Conservation (phyloP, 176 grass and related monocot genomes). For the Chrysopogon serrulatus region DNA sequence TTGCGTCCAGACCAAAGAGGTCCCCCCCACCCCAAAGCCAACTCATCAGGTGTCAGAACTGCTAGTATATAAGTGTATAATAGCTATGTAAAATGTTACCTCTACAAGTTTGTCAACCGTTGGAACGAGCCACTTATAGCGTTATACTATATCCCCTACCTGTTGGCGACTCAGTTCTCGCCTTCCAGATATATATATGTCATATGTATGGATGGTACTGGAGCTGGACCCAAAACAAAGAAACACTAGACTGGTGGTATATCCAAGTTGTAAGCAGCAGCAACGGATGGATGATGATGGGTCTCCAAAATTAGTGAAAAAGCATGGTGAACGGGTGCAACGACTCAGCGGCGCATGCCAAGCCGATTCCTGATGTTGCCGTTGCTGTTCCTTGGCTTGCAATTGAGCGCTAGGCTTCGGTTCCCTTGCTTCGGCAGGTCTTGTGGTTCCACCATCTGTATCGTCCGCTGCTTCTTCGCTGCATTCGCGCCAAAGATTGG, state of each 20-base stretch:
- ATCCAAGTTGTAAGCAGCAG: conserved; percentile 6
- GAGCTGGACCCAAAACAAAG: background rate
- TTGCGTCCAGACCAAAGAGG: too few species aligned
- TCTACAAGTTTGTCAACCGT: too few species aligned
- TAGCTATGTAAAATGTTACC: too few species aligned
- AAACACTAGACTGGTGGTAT: background rate
- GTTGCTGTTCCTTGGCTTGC: conserved; percentile 31
- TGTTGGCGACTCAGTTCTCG: background rate
- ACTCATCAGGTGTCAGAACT: too few species aligned
- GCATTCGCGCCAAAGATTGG: background rate
- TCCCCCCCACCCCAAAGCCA: too few species aligned
- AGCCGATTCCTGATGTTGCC: conserved; percentile 6
- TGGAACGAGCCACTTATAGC: background rate
- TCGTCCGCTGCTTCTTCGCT: conserved; percentile 59
- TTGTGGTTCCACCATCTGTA: conserved; percentile 66
- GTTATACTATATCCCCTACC: background rate
- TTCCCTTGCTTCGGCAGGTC: conserved; percentile 58
- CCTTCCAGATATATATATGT: background rate
- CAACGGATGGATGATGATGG: background rate
- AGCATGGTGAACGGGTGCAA: background rate
- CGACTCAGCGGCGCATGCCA: background rate
- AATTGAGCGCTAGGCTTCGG: background rate
- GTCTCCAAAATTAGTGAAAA: background rate
- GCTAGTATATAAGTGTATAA: too few species aligned
- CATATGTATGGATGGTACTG: background rate